phyloP scores from a whole-genome alignment of 2,329 filamentous ascomycete species.

The Cytospora chrysosperma region DNA sequence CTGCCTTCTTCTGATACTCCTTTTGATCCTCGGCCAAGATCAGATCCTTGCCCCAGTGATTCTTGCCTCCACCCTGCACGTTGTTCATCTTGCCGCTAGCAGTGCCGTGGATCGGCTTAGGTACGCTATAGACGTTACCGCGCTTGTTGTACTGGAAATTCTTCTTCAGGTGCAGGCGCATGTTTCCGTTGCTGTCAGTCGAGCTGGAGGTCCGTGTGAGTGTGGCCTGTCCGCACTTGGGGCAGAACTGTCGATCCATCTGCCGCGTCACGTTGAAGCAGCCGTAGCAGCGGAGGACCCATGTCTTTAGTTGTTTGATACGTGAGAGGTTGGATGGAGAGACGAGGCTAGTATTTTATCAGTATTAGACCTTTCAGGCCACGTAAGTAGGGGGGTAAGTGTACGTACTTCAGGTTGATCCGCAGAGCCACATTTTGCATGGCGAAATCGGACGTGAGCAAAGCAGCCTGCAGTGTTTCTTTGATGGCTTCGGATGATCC shows the following conservation, averaged over 20 bases:
- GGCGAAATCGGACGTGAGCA: conserved; percentile 91
- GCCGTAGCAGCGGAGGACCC: conserved; percentile 88
- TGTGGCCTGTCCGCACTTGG: conserved; percentile 83
- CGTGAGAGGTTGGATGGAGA: conserved; percentile 70
- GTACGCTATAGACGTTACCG: conserved; percentile 88
- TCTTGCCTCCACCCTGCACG: conserved; percentile 69
- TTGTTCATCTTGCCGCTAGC: conserved; percentile 72
- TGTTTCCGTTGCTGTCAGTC: conserved; percentile 76
- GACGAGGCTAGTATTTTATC: conserved; percentile 60
- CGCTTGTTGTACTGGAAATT: conserved; percentile 97
- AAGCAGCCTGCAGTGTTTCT: conserved; percentile 77
- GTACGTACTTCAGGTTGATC: conserved; percentile 68
- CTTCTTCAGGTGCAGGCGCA: conserved; percentile 83
- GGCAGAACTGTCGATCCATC: conserved; percentile 88
- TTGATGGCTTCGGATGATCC: conserved; percentile 51
- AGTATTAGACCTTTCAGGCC: neutral
- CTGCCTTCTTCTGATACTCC: conserved; percentile 70
- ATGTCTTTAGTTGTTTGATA: conserved; percentile 82
- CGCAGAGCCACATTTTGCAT: conserved; percentile 97
- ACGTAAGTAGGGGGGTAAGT: neutral
- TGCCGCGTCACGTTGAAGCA: conserved; percentile 85
- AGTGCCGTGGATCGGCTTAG: conserved; percentile 81
- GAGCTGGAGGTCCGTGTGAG: conserved; percentile 83
- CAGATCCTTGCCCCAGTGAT: conserved; percentile 80
- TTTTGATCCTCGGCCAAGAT: conserved; percentile 95